Base-by-base conservation (phyloP, 352 stramenopile species). In the Saprolegnia diclina region DNA sequence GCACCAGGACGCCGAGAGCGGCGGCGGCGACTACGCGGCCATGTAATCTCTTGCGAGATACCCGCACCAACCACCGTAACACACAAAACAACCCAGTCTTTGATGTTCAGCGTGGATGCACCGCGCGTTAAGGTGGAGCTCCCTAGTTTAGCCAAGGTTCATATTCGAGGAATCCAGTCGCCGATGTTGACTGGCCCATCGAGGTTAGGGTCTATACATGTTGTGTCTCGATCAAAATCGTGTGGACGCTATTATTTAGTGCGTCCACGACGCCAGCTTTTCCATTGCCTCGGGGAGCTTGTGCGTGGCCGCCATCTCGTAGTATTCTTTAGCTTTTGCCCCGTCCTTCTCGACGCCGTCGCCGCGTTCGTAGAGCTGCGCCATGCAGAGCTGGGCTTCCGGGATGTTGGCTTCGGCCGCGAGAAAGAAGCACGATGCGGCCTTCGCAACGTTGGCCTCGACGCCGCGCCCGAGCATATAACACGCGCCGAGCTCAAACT, bases 401-500 rank as follows among this genome's bases (percentile, higher is more conserved):
- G 79, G 76, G 9, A 91, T 56, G 22, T 78, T 81, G 21, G 74
- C 76, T 21, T 91, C 85, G 19, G 83, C 85, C 1, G 88, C 74
- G 54, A 93, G 77, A 65, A 93, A 90, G 67, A 89, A 91, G 13
- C 76, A 54, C 65, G 90, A 77, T 37, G 85, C 83, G 0, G 85
- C 85, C 50, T 79, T 77, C 18, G 75, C 73, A 7, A 89, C 77
- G 13, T 84, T 82, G 40, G 32, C 45, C 11, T 62, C 61, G n/a
- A 21, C 24, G 44, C 82, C 81, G 26, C 53, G 67, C n/a, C 81
- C 86, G 35, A 94, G 74, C 76, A 90, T 81, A 62, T 82, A 91
- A 70, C 84, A 92, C 37, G 83, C 84, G n/a, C 83, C 86, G 0
- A 94, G 54, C 67, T 92, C 82, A 71, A 94, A 94, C 70, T 91